Percentiles rank a stretch among this genome's conserved stretches.
These are phyloP conservation scores for Trichoderma citrinoviride DNA, from an alignment of 2,329 filamentous ascomycete species.

Conservation along the genomic window DNA sequence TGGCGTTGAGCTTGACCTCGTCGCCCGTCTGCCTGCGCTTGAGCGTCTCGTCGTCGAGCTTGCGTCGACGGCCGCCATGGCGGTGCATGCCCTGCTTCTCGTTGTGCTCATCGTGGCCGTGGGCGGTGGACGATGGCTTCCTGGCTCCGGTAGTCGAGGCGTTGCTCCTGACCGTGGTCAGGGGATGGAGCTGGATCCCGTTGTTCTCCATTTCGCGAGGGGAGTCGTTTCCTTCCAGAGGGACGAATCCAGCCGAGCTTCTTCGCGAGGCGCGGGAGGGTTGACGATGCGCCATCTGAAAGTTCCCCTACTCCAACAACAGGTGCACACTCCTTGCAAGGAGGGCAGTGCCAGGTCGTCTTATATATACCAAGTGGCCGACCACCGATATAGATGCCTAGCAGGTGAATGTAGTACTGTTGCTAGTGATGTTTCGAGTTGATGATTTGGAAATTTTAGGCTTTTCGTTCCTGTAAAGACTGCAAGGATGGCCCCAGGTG, in stretches of 20 bases:
- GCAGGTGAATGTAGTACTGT: not conserved
- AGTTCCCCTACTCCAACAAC: slow-evolving; percentile 1
- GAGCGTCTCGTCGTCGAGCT: slow-evolving; percentile 40
- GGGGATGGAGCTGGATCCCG: slow-evolving; percentile 40
- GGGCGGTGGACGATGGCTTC: slow-evolving; percentile 41
- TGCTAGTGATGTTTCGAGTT: not conserved
- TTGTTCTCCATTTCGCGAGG: slow-evolving; percentile 41
- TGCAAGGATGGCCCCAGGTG: not conserved
- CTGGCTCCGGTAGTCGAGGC: slow-evolving; percentile 54
- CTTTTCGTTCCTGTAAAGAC: not conserved
- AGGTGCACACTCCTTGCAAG: not conserved
- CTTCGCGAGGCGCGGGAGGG: slow-evolving; percentile 26
- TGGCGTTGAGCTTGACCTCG: slow-evolving; percentile 58
- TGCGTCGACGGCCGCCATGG: slow-evolving; percentile 49
- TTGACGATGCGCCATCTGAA: slow-evolving; percentile 25
- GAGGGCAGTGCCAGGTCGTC: not conserved
- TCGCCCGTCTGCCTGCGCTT: slow-evolving; percentile 49
- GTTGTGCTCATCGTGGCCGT: slow-evolving; percentile 34
- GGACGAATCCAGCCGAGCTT: slow-evolving; percentile 45
- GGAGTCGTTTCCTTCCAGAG: slow-evolving; percentile 35
- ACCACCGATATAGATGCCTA: not conserved
- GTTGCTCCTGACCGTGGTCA: slow-evolving; percentile 55
- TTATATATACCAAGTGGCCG: not conserved
- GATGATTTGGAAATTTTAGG: not conserved
- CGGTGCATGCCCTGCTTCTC: slow-evolving; percentile 44